Conservation (phyloP, 176 grass and related monocot species). For the Saccharum spontaneum region DNA sequence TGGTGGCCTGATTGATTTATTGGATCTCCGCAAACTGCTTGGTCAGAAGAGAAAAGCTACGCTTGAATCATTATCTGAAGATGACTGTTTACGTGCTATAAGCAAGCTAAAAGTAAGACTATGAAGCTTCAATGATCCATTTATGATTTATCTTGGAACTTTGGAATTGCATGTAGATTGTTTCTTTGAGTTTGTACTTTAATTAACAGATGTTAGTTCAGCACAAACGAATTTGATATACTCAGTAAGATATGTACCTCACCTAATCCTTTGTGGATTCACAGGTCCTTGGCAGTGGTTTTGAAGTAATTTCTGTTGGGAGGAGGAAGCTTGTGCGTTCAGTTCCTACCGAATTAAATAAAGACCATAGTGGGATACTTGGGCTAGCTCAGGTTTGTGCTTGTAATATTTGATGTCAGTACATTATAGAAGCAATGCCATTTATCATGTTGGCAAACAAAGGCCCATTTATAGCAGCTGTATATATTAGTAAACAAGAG, state of each 20-base stretch:
- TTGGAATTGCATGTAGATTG: background rate
- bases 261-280: constrained; percentile 33
- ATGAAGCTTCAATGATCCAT: background rate
- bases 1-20: constrained; percentile 82
- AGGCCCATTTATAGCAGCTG: background rate
- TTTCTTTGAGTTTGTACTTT: background rate
- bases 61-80: constrained; percentile 69
- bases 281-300: constrained; percentile 89
- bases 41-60: constrained; percentile 72
- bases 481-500: constrained; percentile 13
- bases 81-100: constrained; percentile 96
- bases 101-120: constrained; percentile 88
- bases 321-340: constrained; percentile 90
- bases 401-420: constrained; percentile 4
- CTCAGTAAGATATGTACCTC: background rate
- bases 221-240: background rate
- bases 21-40: constrained; percentile 78
- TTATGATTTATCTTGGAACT: background rate
- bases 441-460: background rate
- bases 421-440: background rate
- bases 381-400: constrained; percentile 88
- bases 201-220: background rate
- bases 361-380: constrained; percentile 95
- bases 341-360: constrained; percentile 94
- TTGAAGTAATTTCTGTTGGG: constrained; percentile 96